Percentiles rank a stretch among this genome's conserved stretches.
phyloP scores from a whole-genome alignment of 768 basidiomycete species.

The Lactarius deliciosus region DNA sequence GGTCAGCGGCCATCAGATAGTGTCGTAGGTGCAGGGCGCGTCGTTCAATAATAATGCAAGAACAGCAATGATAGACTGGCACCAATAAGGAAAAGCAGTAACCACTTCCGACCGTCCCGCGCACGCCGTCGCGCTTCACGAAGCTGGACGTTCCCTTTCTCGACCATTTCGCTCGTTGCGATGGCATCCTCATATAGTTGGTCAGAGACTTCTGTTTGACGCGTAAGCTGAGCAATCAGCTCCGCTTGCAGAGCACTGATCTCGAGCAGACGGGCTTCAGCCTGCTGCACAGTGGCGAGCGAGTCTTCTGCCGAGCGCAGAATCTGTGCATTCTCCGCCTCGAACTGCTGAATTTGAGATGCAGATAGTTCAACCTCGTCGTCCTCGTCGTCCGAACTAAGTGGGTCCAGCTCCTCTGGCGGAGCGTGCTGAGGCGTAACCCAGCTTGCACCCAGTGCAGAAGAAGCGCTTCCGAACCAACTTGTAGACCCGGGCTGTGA shows the following conservation, averaged over 20 bases:
- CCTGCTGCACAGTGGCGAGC: constrained; percentile 85
- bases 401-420: constrained; percentile 41
- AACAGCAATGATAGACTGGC: constrained; percentile 90
- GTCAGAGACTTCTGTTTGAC: constrained; percentile 90
- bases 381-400: constrained; percentile 60
- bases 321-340: constrained; percentile 86
- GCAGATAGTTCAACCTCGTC: constrained; percentile 80
- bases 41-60: constrained; percentile 78
- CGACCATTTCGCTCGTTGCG: constrained; percentile 78
- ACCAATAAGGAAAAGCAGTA: constrained; percentile 88
- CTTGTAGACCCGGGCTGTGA: constrained; percentile 51
- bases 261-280: constrained; percentile 88
- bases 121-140: constrained; percentile 85
- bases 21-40: not conserved
- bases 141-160: constrained; percentile 88
- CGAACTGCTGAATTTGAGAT: constrained; percentile 91
- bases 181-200: constrained; percentile 94
- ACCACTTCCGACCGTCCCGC: constrained; percentile 84
- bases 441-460: constrained; percentile 41
- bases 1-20: not conserved
- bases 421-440: constrained; percentile 45
- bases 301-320: constrained; percentile 82
- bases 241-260: constrained; percentile 93
- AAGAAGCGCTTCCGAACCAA: constrained; percentile 47
- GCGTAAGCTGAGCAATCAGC: constrained; percentile 80